phyloP scores from a whole-genome alignment of 169 alveolate genomes.

The Eimeria tenella region DNA sequence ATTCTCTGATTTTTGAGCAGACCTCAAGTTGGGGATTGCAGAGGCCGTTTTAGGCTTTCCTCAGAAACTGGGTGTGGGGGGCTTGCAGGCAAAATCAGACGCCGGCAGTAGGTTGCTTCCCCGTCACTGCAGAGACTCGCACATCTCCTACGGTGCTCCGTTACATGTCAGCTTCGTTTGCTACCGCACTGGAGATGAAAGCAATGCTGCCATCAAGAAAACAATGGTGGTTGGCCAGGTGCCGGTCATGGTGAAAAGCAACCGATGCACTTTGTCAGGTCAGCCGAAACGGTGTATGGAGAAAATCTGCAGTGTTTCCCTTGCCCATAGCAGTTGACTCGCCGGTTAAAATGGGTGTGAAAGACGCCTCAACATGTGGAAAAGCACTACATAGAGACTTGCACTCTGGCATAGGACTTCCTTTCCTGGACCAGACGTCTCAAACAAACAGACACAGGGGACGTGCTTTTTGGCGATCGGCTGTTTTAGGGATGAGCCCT shows the following conservation, averaged over 20 bases:
- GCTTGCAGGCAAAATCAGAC: slow-evolving; percentile 24
- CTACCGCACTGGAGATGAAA: slow-evolving; percentile 48
- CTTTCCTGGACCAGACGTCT: not conserved
- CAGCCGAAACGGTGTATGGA: not conserved
- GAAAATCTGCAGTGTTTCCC: not conserved
- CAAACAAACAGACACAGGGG: not conserved
- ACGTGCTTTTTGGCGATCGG: not conserved
- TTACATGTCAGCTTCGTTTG: slow-evolving; percentile 64
- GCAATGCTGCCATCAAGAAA: slow-evolving; percentile 49
- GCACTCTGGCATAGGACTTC: not conserved
- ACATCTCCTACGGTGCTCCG: slow-evolving; percentile 81
- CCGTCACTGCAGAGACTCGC: slow-evolving; percentile 79
- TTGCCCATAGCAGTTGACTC: not conserved
- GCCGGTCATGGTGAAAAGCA: slow-evolving; percentile 98
- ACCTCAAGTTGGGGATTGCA: slow-evolving; percentile 56
- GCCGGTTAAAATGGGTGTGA: not conserved
- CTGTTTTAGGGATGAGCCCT: slow-evolving; percentile 87
- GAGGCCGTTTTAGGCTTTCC: slow-evolving; percentile 54
- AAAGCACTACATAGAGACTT: not conserved
- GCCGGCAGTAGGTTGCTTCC: slow-evolving; percentile 70
- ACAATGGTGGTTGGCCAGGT: slow-evolving; percentile 94
- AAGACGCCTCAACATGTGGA: not conserved
- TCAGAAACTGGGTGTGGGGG: slow-evolving; percentile 44
- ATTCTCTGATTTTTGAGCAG: not conserved
- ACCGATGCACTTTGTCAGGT: slow-evolving; percentile 88